Conservation (phyloP, 352 stramenopile genomes). For the Phytophthora sp. region DNA sequence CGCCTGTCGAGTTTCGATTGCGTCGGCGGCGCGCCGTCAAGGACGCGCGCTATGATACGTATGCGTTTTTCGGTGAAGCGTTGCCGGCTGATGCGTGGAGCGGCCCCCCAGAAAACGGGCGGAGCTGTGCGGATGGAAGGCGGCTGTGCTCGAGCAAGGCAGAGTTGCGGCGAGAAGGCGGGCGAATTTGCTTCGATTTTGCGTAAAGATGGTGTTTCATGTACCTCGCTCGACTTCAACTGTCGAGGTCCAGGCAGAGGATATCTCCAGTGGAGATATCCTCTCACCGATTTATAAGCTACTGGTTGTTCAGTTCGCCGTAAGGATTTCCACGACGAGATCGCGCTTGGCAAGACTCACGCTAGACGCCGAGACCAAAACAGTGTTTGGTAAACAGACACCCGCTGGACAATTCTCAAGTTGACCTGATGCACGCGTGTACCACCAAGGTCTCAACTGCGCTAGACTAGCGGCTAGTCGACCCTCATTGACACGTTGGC, state of each 20-base stretch:
- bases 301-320: conserved; percentile 18
- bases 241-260: not conserved
- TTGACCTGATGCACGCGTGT: no score
- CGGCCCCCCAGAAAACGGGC: no score
- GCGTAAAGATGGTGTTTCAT: not conserved
- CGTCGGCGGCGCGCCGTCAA: conserved; percentile 1
- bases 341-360: no score
- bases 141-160: not conserved
- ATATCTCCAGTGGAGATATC: no score
- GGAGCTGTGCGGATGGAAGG: no score
- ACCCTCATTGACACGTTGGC: no score
- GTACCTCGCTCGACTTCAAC: not conserved
- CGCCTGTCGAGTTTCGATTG: conserved; percentile 36
- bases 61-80: conserved; percentile 22
- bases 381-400: no score
- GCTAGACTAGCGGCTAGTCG: no score
- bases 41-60: no score
- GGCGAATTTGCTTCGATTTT: not conserved
- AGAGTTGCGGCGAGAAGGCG: not conserved
- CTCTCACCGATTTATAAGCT: not conserved
- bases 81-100: not conserved
- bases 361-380: no score
- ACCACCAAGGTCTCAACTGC: no score
- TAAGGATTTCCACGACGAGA: conserved; percentile 6
- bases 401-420: no score